Evolutionary conservation across 208 protist species (phyloP).

Genomic region (Leishmania arabica): DNA sequence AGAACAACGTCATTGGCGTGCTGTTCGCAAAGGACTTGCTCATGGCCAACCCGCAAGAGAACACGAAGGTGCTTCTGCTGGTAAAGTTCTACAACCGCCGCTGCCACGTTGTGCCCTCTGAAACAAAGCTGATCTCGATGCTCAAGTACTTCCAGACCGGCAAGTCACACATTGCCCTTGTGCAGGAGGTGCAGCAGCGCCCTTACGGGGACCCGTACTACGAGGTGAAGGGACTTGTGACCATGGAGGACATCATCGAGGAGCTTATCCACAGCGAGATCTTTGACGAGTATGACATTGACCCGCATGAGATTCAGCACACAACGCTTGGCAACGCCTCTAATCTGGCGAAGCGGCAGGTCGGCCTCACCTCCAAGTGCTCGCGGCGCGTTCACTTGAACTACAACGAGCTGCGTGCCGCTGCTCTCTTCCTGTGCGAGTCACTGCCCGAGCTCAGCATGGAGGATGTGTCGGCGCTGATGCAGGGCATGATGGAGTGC

Average conservation of each 20-base stretch:
- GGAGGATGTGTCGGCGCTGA: constrained; percentile 49
- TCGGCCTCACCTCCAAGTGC: constrained; percentile 81
- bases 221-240: constrained; percentile 95
- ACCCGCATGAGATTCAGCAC: constrained; percentile 37
- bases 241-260: constrained; percentile 97
- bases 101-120: constrained; percentile 86
- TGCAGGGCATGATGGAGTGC: constrained; percentile 58
- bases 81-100: constrained; percentile 94
- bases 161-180: constrained; percentile 93
- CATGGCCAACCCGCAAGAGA: constrained; percentile 94
- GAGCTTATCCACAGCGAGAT: constrained; percentile 98
- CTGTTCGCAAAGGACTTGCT: constrained; percentile 95
- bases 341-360: constrained; percentile 50
- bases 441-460: constrained; percentile 75
- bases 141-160: constrained; percentile 95
- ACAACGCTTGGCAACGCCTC: constrained; percentile 14
- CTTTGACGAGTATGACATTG: constrained; percentile 96
- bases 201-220: constrained; percentile 94
- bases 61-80: constrained; percentile 91
- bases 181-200: constrained; percentile 90
- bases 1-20: constrained; percentile 93
- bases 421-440: constrained; percentile 83
- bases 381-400: constrained; percentile 74
- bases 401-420: constrained; percentile 83
- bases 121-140: constrained; percentile 94